These are phyloP conservation scores for Paramyrothecium roridum DNA, from an alignment of 2,329 filamentous ascomycete species.

Conservation along the genomic window DNA sequence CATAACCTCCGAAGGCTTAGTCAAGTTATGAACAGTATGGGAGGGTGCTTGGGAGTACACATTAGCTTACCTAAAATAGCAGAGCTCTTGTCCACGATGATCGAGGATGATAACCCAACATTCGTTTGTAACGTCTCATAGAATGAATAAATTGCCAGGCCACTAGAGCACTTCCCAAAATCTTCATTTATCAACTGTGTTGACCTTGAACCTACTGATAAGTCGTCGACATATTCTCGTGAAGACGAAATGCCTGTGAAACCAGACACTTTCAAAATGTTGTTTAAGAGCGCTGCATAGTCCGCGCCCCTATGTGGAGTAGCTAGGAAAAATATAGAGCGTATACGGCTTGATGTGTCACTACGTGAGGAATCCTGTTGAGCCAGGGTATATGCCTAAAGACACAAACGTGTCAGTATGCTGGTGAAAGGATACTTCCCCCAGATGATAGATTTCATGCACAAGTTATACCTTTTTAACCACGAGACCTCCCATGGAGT, in stretches of 20 bases:
- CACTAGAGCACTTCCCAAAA: slow-evolving; percentile 19
- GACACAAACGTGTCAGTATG: no score
- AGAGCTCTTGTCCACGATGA: slow-evolving; percentile 28
- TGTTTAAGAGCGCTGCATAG: slow-evolving; percentile 19
- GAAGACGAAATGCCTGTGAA: slow-evolving; percentile 3
- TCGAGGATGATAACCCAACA: slow-evolving; percentile 10
- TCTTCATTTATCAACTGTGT: slow-evolving; percentile 27
- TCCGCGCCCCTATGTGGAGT: slow-evolving; percentile 31
- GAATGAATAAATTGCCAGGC: slow-evolving; percentile 27
- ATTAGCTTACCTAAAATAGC: slow-evolving; percentile 29
- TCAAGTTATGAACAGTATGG: no score
- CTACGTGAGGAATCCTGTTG: slow-evolving; percentile 12
- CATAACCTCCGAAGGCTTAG: no score
- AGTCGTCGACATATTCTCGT: slow-evolving; percentile 19
- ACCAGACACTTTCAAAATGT: slow-evolving; percentile 17
- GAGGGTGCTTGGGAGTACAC: no score
- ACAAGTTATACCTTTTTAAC: slow-evolving; percentile 30
- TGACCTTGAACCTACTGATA: slow-evolving; percentile 16
- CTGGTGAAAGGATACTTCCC: no score
- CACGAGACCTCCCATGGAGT: slow-evolving; percentile 27
- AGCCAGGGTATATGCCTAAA: slow-evolving; percentile 9
- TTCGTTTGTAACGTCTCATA: slow-evolving; percentile 27
- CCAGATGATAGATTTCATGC: no score
- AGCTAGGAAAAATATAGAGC: slow-evolving; percentile 28
- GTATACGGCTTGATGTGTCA: slow-evolving; percentile 12